Percentiles rank a stretch among this genome's conserved stretches.
phyloP scores from a whole-genome alignment of 1,284 basidiomycete species.

The Cystobasidium sp. region DNA sequence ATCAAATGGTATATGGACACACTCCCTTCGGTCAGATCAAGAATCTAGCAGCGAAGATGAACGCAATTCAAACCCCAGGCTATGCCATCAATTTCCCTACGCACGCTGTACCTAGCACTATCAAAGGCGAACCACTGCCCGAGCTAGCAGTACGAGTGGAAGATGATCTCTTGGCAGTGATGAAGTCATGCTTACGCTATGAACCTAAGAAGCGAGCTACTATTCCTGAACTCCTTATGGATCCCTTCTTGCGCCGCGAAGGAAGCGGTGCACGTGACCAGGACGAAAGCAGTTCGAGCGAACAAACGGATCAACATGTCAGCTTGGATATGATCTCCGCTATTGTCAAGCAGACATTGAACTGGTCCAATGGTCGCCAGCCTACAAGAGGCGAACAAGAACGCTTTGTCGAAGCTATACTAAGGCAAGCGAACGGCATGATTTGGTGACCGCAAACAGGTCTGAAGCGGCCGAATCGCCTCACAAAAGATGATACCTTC shows the following conservation, averaged over 20 bases:
- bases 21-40: conserved; percentile 87
- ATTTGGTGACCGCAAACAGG: neutral
- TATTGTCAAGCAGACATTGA: conserved; percentile 41
- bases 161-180: conserved; percentile 69
- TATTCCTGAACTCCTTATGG: conserved; percentile 68
- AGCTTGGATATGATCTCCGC: conserved; percentile 18
- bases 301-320: conserved; percentile 2
- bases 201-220: conserved; percentile 75
- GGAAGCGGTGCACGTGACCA: conserved; percentile 7
- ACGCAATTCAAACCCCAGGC: conserved; percentile 75
- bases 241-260: conserved; percentile 57
- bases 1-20: conserved; percentile 91
- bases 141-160: conserved; percentile 70
- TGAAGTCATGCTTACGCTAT: conserved; percentile 74
- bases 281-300: neutral
- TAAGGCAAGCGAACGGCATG: conserved; percentile 36
- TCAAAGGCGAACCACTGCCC: conserved; percentile 65
- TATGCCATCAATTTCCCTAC: conserved; percentile 77
- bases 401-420: conserved; percentile 43
- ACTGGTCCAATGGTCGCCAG: conserved; percentile 39
- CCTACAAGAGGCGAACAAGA: conserved; percentile 45
- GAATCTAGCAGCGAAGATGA: conserved; percentile 84
- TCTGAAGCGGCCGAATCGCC: neutral
- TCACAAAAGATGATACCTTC: neutral
- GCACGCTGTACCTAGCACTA: conserved; percentile 65